A percentile compares a stretch with the other conserved stretches of the same genome.
Conservation (phyloP, 2,329 filamentous ascomycete species). For the Xylaria sp. region DNA sequence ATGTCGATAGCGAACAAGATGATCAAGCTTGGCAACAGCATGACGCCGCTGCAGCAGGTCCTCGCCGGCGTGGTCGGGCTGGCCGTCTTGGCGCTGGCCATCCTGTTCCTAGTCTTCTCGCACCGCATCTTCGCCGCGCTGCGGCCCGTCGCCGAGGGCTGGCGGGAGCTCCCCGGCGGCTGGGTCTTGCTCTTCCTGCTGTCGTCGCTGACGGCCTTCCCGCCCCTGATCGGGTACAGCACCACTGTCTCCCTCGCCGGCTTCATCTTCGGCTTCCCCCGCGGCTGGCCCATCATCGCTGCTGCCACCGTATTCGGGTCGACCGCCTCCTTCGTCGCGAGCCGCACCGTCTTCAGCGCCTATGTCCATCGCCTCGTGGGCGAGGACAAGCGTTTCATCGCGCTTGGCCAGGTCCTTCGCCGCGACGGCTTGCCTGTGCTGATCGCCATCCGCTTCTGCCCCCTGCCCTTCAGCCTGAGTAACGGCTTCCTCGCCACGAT, state of each 20-base stretch:
- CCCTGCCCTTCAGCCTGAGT: conserved; percentile 89
- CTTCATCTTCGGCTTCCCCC: conserved; percentile 67
- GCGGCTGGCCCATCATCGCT: conserved; percentile 85
- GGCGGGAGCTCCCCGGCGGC: conserved; percentile 78
- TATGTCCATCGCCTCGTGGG: conserved; percentile 86
- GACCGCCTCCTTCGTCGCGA: conserved; percentile 81
- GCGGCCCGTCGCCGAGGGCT: conserved; percentile 77
- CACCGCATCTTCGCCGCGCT: conserved; percentile 82
- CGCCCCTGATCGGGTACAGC: conserved; percentile 88
- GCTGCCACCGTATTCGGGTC: conserved; percentile 82
- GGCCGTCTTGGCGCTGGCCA: conserved; percentile 63
- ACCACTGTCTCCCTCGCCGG: conserved; percentile 69
- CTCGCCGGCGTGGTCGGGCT: conserved; percentile 65
- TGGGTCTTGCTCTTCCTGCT: conserved; percentile 80
- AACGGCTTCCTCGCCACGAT: conserved; percentile 97
- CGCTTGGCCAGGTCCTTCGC: conserved; percentile 86
- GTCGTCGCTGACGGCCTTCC: conserved; percentile 82
- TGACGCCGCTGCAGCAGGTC: conserved; percentile 71
- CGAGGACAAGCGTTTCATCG: conserved; percentile 86
- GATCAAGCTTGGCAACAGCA: conserved; percentile 62
- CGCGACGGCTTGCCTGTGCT: conserved; percentile 90
- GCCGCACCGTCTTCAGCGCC: conserved; percentile 78
- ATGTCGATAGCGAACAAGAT: conserved; percentile 57
- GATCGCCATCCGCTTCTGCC: conserved; percentile 91
- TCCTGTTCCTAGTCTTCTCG: conserved; percentile 81